Evolutionary conservation across 495 filamentous ascomycete species (phyloP), one percentile per base, ranked within the genome.

Genomic region (Hypoxylon perforatum): DNA sequence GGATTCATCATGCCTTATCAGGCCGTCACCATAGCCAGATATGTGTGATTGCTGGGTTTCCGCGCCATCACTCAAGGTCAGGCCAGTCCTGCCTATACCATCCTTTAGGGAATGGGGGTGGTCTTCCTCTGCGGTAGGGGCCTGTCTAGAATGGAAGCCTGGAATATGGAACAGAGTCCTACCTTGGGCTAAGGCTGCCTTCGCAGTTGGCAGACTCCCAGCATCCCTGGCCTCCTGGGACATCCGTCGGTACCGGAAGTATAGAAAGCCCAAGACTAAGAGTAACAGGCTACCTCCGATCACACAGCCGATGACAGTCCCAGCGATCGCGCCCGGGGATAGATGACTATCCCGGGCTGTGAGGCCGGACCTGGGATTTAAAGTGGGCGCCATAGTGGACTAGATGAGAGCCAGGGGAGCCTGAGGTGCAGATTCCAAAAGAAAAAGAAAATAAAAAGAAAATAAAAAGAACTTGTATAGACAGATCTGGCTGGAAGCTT

Each of bases 231-330:
- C 63, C 41, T 68, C 51, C 42, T 41, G 73, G 36, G 41, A 60
- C 23, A 50, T 68, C 48, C 72, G 63, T 53, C 64, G 70, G 41
- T 70, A 65, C 25, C 72, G 70, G 23, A 75, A 75, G 70, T 73
- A 75, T 17, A 75, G 55, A 64, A 75, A 75, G 36, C 72, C 72
- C n/a, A 73, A 14, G 51, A 75, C 42, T 61, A 75, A 58, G 54
- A 73, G 50, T 42, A 73, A 58, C 36, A 73, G 51, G 52, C 63
- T 58, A 17, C 72, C 72, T 47, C 69, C 72, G 41, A 73, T 5
- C n/a, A 67, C 60, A 63, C 70, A 65, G 61, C 72, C 72, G 48
- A 75, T 60, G 11, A 75, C 72, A n/a, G 70, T 69, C 10, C 72
- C 72, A 45, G 70, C 72, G 49, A 75, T 75, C 17, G 69, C 72